A percentile compares a stretch with the other conserved stretches of the same genome.
Evolutionary conservation across 257 asterid species (phyloP).

Genomic region (Schizonepeta tenuifolia): DNA sequence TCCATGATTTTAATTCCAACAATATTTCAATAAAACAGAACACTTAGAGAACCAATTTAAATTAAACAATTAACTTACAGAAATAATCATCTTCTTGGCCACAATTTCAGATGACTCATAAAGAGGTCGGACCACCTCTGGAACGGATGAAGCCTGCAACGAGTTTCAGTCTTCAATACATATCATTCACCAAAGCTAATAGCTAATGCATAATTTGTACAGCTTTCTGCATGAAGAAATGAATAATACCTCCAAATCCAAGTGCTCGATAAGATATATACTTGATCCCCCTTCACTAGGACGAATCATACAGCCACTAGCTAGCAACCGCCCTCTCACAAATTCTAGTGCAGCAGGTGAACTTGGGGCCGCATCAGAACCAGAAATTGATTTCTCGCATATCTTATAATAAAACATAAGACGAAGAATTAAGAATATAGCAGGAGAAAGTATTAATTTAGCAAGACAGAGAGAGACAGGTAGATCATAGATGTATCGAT

Average conservation of each 20-base stretch:
- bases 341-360: constrained; percentile 50
- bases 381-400: constrained; percentile 52
- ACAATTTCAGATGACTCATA: constrained; percentile 52
- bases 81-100: constrained; percentile 38
- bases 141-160: constrained; percentile 53
- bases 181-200: constrained; percentile 18
- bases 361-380: constrained; percentile 42
- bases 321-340: constrained; percentile 48
- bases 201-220: neutral
- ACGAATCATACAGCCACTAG: constrained; percentile 54
- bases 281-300: constrained; percentile 50
- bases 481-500: neutral
- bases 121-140: constrained; percentile 50
- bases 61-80: constrained; percentile 39
- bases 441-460: neutral
- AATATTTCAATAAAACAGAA: neutral
- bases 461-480: constrained; percentile 1
- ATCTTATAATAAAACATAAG: constrained; percentile 40
- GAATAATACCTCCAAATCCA: constrained; percentile 48
- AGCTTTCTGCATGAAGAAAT: constrained; percentile 18
- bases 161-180: constrained; percentile 4
- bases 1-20: neutral
- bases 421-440: constrained; percentile 1
- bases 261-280: constrained; percentile 44
- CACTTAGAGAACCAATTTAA: neutral